Evolutionary conservation across 345 rosid species (phyloP), one percentile per base, ranked within the genome.

Genomic region (Dimocarpus longan): DNA sequence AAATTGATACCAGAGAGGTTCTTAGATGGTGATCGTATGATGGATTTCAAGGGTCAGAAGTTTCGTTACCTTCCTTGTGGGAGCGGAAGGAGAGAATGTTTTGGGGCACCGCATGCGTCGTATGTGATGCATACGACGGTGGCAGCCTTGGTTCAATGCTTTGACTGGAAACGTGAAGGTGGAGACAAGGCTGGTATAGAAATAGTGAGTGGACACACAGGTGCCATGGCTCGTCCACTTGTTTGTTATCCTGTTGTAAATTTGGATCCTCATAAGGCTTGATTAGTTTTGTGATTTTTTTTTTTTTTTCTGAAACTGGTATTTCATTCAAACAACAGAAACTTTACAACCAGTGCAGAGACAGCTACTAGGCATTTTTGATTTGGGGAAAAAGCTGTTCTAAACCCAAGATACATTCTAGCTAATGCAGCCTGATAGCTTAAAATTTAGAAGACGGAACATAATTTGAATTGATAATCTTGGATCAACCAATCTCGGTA

Each of bases 21-120:
- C 66, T 44, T 79, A 52, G 57, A 6, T 44, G 48, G 1, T 52
- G 59, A 15, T 13, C 37, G 40, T 32, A 26, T 3, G 66, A 74
- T 75, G 12, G 79, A 75, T 59, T 66, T 77, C 44, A 78, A 82
- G 64, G 87, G 90, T 15, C 84, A 81, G 48, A 84, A 83, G 67
- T 71, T 77, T 24, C 69, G 60, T 48, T 85, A 71, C 80, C 70
- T 85, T 48, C 88, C 88, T 12, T 84, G 85, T 39, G 90, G 87
- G 8, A 83, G 87, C n/a, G 90, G 88, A 43, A 78, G 88, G 79
- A 78, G 87, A 75, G 79, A 80, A 12, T 88, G 89, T 77, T 60
- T 80, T 37, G 91, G 87, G 9, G 16, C 73, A 15, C 64, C 82
- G 1, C 90, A 87, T 48, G 85, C 82, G 10, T 50, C 74, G 6